A percentile compares a stretch with the other conserved stretches of the same genome.
These are phyloP conservation scores for Daedalea quercina DNA, from an alignment of 768 basidiomycete species.

Conservation along the genomic window DNA sequence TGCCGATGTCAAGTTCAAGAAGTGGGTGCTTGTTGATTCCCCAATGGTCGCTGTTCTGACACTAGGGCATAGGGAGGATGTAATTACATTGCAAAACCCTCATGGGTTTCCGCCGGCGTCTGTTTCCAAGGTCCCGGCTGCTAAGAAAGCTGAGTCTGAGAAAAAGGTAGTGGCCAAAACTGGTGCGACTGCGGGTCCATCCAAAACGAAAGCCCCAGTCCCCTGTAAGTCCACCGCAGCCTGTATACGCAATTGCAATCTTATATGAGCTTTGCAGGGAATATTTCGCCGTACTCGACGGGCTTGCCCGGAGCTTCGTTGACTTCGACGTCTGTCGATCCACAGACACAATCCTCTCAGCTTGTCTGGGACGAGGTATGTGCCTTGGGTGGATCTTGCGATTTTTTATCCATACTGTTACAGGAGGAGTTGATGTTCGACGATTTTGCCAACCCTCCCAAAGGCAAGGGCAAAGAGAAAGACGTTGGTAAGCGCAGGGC, in stretches of 20 bases:
- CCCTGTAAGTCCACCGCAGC: slow-evolving; percentile 44
- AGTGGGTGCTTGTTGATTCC: slow-evolving; percentile 38
- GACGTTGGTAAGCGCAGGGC: slow-evolving; percentile 87
- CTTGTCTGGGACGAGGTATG: slow-evolving; percentile 91
- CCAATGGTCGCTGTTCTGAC: neutral
- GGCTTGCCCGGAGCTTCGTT: slow-evolving; percentile 89
- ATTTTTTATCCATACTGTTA: neutral
- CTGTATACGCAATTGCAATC: neutral
- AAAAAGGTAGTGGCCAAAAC: slow-evolving; percentile 18
- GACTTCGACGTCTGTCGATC: slow-evolving; percentile 87
- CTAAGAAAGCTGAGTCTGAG: slow-evolving; percentile 14
- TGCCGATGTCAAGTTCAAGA: slow-evolving; percentile 77
- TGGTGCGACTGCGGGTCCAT: slow-evolving; percentile 29
- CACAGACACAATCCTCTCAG: slow-evolving; percentile 62
- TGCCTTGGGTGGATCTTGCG: neutral
- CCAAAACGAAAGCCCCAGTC: slow-evolving; percentile 47
- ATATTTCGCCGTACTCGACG: slow-evolving; percentile 84
- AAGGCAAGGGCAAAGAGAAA: slow-evolving; percentile 90
- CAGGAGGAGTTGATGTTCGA: slow-evolving; percentile 98
- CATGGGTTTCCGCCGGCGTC: slow-evolving; percentile 68
- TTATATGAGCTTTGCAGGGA: slow-evolving; percentile 45
- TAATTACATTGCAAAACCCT: slow-evolving; percentile 92
- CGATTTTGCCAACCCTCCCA: slow-evolving; percentile 71
- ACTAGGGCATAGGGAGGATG: slow-evolving; percentile 56
- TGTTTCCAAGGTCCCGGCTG: slow-evolving; percentile 25